A percentile compares a stretch with the other conserved stretches of the same genome.
Conservation (phyloP, 129 eudicot genomes). For the Saussurea involucrata region DNA sequence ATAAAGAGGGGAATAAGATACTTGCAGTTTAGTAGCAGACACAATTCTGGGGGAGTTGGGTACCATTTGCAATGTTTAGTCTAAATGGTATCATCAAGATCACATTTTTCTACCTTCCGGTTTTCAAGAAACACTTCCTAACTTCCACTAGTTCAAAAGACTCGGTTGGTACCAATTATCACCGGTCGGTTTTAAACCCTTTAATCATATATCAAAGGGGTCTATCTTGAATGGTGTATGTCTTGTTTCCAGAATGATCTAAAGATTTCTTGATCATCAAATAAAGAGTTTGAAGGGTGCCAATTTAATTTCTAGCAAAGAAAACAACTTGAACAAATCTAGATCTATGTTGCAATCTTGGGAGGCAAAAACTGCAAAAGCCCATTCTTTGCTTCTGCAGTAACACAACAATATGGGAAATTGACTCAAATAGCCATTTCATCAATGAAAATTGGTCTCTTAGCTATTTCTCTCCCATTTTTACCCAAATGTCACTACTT, state of each 20-base stretch:
- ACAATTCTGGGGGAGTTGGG: conserved; percentile 11
- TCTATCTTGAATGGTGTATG: background rate
- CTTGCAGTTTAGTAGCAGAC: conserved; percentile 16
- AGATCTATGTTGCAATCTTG: conserved; percentile 19
- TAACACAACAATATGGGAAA: too few species aligned
- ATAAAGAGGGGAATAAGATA: background rate
- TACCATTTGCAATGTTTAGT: conserved; percentile 18
- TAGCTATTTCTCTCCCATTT: too few species aligned
- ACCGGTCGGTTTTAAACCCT: background rate
- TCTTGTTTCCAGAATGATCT: background rate
- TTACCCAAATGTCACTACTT: too few species aligned
- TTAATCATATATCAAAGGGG: background rate
- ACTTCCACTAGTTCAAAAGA: background rate
- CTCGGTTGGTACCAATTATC: background rate
- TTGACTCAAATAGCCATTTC: too few species aligned
- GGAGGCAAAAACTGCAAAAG: conserved; percentile 36
- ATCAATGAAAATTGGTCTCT: too few species aligned
- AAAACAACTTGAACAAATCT: conserved; percentile 22
- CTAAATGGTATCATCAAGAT: conserved; percentile 7
- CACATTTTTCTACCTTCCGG: background rate
- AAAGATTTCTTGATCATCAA: background rate
- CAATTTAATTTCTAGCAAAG: background rate
- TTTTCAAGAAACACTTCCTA: conserved; percentile 16
- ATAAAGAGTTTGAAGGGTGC: background rate
- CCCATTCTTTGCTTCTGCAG: conserved; percentile 14